Evolutionary conservation across 140 eudicot species (phyloP), one percentile per base, ranked within the genome.

Genomic region (Anethum foeniculum): DNA sequence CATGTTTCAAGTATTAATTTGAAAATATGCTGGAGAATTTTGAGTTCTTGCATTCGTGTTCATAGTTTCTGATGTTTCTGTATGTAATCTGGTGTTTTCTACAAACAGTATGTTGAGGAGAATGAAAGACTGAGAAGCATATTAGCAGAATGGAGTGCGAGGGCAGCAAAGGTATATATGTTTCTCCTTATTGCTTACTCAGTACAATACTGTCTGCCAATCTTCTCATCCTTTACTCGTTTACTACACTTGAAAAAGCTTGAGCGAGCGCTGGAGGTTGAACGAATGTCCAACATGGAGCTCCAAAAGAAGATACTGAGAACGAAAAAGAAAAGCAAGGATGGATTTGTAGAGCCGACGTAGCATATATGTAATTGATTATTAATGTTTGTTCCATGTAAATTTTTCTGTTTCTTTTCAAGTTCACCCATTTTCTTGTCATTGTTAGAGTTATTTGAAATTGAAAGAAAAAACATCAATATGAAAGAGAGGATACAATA

Each of bases 81-180:
- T 13, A 12, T 73, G 41, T 75, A 6, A 3, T 38, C 23, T 71
- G 46, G 1, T n/a, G 34, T 9, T 46, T 11, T 30, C 77, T 52
- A 56, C 64, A 7, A 62, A 84, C 84, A 95, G 99, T 95, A 93
- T 75, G 91, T 91, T 81, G 99, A 93, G 82, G 99, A 95, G 90
- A 95, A 93, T 62, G 99, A 93, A 85, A 90, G 99, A 75, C 87
- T 95, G 71, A 87, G 99, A 82, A 97, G 91, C 52, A 92, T 93
- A 80, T 82, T 95, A 27, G 96, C 97, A 49, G 99, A 95, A 84
- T 95, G 99, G 99, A 95, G 99, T 78, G 79, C 90, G 71, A 85
- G 99, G 83, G 98, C 99, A 71, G 99, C 99, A 32, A 95, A 95
- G 97, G 98, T 94, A 85, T 11, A 2, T 13, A 5, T 41, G 23